Percentiles rank a stretch among this genome's conserved stretches.
Conservation (phyloP, 169 alveolate species). For the Plasmodium coatneyi region DNA sequence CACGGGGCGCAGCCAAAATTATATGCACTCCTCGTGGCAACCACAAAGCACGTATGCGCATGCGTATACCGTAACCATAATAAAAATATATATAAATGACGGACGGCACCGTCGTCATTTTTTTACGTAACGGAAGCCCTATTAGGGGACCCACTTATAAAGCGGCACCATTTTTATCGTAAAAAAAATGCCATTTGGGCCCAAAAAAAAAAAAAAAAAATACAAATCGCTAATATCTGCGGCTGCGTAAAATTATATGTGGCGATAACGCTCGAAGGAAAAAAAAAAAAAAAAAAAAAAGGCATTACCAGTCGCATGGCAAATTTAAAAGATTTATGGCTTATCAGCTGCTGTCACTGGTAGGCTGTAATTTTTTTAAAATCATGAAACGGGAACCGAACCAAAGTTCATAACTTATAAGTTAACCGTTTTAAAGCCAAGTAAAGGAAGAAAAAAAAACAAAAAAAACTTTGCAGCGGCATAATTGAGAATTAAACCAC, state of each 20-base stretch:
- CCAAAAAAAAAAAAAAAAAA: no score
- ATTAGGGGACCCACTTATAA: background rate
- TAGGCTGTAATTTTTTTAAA: background rate
- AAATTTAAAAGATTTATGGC: background rate
- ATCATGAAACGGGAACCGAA: background rate
- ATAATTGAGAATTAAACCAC: background rate
- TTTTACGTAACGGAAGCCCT: background rate
- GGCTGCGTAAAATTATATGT: background rate
- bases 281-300: background rate
- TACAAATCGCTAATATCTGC: background rate
- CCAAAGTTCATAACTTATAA: background rate
- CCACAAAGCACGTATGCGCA: background rate
- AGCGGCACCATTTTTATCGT: background rate
- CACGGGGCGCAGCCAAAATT: background rate
- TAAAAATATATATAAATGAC: background rate
- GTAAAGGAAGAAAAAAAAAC: background rate
- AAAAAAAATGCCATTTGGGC: background rate
- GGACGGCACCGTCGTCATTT: no score
- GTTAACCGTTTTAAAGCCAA: background rate
- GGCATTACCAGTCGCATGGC: background rate
- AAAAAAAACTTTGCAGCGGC: background rate
- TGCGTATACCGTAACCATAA: background rate
- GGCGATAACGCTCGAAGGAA: background rate
- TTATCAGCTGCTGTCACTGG: background rate
- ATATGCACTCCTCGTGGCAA: background rate